phyloP scores from a whole-genome alignment of 257 asterid species.

The Ajuga chamaepitys region DNA sequence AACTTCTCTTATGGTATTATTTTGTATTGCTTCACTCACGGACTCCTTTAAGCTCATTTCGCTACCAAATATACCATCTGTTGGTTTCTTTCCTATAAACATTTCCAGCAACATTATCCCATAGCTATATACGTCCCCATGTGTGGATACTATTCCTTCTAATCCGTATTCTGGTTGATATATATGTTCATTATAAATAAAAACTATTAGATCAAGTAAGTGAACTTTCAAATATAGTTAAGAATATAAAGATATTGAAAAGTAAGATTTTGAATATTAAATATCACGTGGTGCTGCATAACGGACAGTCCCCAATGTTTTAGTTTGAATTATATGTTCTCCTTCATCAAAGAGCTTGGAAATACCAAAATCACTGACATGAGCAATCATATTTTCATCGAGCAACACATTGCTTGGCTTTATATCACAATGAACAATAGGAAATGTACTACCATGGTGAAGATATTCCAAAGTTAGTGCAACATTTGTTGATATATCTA shows the following conservation, averaged over 20 bases:
- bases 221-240: no score
- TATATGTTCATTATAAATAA: no score
- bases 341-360: slow-evolving; percentile 4
- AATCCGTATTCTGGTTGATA: not conserved
- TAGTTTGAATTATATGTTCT: slow-evolving; percentile 17
- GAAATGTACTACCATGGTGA: not conserved
- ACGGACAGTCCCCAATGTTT: slow-evolving; percentile 23
- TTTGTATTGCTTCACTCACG: no score
- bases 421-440: slow-evolving; percentile 6
- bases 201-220: not conserved
- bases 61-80: slow-evolving; percentile 11
- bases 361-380: slow-evolving; percentile 4
- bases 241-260: no score
- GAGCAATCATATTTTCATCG: slow-evolving; percentile 8
- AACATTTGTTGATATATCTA: not conserved
- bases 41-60: slow-evolving; percentile 25
- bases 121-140: not conserved
- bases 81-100: slow-evolving; percentile 18
- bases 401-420: slow-evolving; percentile 7
- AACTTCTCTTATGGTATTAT: not conserved
- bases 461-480: slow-evolving; percentile 19
- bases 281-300: slow-evolving; percentile 30
- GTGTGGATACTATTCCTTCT: not conserved
- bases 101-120: not conserved
- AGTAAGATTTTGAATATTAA: no score